Percentiles rank a stretch among this genome's conserved stretches.
Evolutionary conservation across 2,329 filamentous ascomycete genomes (phyloP).

Genomic region (Monilinia polystroma): DNA sequence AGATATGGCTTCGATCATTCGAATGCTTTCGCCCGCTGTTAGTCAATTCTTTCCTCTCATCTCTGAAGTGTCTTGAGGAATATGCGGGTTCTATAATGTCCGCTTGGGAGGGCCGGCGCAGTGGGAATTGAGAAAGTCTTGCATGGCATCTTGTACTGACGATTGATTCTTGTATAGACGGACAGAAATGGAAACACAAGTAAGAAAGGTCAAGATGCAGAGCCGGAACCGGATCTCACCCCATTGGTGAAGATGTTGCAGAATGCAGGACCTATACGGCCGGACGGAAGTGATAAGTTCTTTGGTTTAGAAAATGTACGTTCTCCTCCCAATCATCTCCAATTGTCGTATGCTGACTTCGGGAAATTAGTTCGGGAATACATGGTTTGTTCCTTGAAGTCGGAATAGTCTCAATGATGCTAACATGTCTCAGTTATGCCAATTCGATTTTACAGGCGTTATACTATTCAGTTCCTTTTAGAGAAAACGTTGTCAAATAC

Average conservation of each 20-base stretch:
- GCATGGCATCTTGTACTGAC: constrained; percentile 27
- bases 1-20: constrained; percentile 20
- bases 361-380: constrained; percentile 80
- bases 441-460: constrained; percentile 98
- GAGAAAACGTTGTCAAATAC: constrained; percentile 91
- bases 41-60: constrained; percentile 12
- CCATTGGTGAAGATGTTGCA: constrained; percentile 73
- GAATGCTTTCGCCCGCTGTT: constrained; percentile 22
- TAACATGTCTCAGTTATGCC: constrained; percentile 70
- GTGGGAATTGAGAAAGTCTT: not conserved
- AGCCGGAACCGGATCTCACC: constrained; percentile 52
- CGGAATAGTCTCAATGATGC: constrained; percentile 23
- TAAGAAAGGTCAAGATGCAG: constrained; percentile 39
- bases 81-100: not conserved
- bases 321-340: constrained; percentile 29
- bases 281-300: constrained; percentile 95
- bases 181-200: constrained; percentile 29
- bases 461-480: constrained; percentile 92
- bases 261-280: constrained; percentile 75
- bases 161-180: constrained; percentile 26
- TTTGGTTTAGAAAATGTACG: constrained; percentile 97
- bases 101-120: not conserved
- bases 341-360: constrained; percentile 33
- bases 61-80: not conserved
- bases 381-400: constrained; percentile 64